Conservation (phyloP, 2,329 filamentous ascomycete species). For the Apiospora pterosperma region DNA sequence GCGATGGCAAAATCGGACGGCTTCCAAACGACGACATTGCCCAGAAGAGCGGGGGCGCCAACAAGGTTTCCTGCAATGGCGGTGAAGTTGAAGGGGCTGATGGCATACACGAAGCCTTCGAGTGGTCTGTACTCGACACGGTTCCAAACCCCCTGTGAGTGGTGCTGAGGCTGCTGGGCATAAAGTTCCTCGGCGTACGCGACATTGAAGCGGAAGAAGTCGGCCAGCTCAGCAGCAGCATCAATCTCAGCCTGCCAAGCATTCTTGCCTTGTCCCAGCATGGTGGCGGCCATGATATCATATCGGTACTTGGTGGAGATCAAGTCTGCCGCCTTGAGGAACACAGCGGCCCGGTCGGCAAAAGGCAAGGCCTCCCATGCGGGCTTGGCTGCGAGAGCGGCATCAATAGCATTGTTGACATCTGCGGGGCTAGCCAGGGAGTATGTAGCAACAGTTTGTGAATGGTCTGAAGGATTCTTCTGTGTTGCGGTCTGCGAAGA, state of each 20-base stretch:
- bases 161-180: constrained; percentile 78
- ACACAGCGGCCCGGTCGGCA: constrained; percentile 85
- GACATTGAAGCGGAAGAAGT: constrained; percentile 94
- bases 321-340: constrained; percentile 93
- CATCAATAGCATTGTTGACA: constrained; percentile 75
- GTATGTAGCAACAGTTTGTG: constrained; percentile 74
- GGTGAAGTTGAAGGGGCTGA: constrained; percentile 96
- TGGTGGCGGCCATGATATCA: constrained; percentile 93
- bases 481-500: constrained; percentile 66
- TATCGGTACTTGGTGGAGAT: constrained; percentile 92
- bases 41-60: constrained; percentile 79
- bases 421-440: constrained; percentile 76
- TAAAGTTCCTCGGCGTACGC: constrained; percentile 92
- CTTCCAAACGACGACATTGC: constrained; percentile 96
- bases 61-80: constrained; percentile 88
- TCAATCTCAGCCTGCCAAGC: constrained; percentile 99
- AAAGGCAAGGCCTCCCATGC: constrained; percentile 87
- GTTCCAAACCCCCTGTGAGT: constrained; percentile 86
- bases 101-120: constrained; percentile 92
- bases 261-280: constrained; percentile 97
- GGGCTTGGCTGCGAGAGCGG: constrained; percentile 80
- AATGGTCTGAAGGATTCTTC: constrained; percentile 79
- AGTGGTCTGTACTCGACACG: constrained; percentile 84
- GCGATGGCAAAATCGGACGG: constrained; percentile 85
- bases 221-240: constrained; percentile 83